Percentiles rank a stretch among this genome's conserved stretches.
Conservation (phyloP, 495 filamentous ascomycete genomes). For the Trichoderma virens region DNA sequence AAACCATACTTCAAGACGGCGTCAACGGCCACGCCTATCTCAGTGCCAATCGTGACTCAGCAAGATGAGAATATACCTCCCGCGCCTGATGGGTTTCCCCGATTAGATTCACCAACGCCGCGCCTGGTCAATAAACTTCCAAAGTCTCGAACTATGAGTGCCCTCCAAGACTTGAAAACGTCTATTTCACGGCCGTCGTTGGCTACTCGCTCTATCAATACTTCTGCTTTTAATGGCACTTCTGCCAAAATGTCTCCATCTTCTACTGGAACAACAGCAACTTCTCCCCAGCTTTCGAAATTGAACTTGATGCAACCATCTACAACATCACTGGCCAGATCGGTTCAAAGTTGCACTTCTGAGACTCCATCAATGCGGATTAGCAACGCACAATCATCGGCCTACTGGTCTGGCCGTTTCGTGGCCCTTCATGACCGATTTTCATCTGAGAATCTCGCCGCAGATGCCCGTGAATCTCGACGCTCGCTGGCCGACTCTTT, state of each 20-base stretch:
- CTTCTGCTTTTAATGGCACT: neutral
- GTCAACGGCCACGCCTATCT: neutral
- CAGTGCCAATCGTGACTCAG: neutral
- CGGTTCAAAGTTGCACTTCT: slow-evolving; percentile 2
- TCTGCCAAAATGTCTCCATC: slow-evolving; percentile 15
- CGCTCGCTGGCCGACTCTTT: neutral
- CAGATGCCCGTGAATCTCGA: slow-evolving; percentile 23
- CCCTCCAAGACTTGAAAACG: slow-evolving; percentile 29
- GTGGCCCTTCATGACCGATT: slow-evolving; percentile 44
- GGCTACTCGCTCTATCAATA: slow-evolving; percentile 8
- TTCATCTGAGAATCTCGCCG: slow-evolving; percentile 31
- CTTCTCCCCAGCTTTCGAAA: neutral
- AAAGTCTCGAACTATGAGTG: slow-evolving; percentile 30
- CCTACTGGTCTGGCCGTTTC: slow-evolving; percentile 53
- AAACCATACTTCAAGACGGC: neutral
- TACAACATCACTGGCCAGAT: slow-evolving; percentile 12
- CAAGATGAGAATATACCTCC: slow-evolving; percentile 12
- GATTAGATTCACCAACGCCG: neutral
- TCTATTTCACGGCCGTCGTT: slow-evolving; percentile 31
- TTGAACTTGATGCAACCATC: neutral
- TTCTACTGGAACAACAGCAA: neutral
- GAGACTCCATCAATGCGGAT: slow-evolving; percentile 12
- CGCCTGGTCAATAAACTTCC: slow-evolving; percentile 14
- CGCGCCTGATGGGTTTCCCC: neutral
- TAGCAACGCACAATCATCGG: slow-evolving; percentile 22